These are phyloP conservation scores for Polychaeton citri DNA, from an alignment of 2,329 filamentous ascomycete species.

Conservation along the genomic window DNA sequence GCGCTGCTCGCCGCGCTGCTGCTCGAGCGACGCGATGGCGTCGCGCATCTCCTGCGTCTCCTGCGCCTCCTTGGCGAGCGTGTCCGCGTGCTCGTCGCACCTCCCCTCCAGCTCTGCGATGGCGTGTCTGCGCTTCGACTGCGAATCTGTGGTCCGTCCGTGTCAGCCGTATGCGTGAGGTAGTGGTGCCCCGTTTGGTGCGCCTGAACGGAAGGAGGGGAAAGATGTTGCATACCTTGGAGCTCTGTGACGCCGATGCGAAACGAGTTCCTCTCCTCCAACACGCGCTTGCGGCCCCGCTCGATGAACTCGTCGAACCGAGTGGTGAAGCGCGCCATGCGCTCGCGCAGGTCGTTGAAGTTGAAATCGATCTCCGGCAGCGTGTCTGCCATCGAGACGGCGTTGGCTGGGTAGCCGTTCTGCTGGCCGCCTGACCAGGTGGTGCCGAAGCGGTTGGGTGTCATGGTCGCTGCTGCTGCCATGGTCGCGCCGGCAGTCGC, in stretches of 20 bases:
- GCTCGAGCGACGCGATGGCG: slow-evolving; percentile 42
- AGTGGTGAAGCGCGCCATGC: slow-evolving; percentile 84
- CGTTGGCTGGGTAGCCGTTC: slow-evolving; percentile 38
- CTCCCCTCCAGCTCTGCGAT: slow-evolving; percentile 72
- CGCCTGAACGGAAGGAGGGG: neutral
- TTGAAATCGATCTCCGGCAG: slow-evolving; percentile 89
- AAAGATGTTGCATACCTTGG: slow-evolving; percentile 49
- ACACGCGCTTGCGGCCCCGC: slow-evolving; percentile 70
- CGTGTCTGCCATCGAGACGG: slow-evolving; percentile 58
- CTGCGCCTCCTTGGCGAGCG: slow-evolving; percentile 60
- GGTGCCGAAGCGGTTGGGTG: slow-evolving; percentile 51
- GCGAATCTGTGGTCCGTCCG: slow-evolving; percentile 52
- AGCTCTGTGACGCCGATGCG: slow-evolving; percentile 80
- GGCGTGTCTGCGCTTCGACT: slow-evolving; percentile 76
- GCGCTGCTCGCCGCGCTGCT: slow-evolving; percentile 42
- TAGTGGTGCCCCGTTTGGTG: neutral
- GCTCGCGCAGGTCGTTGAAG: slow-evolving; percentile 86
- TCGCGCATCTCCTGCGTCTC: slow-evolving; percentile 55
- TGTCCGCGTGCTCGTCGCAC: slow-evolving; percentile 56
- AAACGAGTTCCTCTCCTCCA: slow-evolving; percentile 91
- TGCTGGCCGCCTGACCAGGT: slow-evolving; percentile 53
- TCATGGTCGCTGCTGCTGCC: slow-evolving; percentile 14
- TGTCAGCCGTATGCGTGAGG: too few species aligned
- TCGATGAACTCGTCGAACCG: slow-evolving; percentile 93
- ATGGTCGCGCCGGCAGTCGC: too few species aligned